These are phyloP conservation scores for Tylopilus sp. DNA, from an alignment of 768 basidiomycete species.

Conservation along the genomic window DNA sequence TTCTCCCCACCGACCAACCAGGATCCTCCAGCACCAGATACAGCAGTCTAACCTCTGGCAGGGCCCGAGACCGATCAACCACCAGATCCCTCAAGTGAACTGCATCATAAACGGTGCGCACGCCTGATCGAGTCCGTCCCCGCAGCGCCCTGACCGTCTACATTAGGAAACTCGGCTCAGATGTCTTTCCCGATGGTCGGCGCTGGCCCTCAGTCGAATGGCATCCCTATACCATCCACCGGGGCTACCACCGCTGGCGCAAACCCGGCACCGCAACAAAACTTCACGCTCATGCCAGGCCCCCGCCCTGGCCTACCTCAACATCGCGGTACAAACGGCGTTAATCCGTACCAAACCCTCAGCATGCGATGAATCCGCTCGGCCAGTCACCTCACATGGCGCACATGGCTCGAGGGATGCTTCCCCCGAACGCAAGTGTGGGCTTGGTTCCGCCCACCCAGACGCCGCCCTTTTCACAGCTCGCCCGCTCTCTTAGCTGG, in stretches of 20 bases:
- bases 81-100: constrained; percentile 26
- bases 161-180: no score
- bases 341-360: constrained; percentile 41
- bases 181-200: no score
- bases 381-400: no score
- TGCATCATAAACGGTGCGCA: no score
- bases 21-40: no score
- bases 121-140: no score
- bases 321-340: constrained; percentile 44
- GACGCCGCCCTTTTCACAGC: no score
- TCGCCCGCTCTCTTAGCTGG: constrained; percentile 58
- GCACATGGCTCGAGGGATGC: no score
- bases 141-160: no score
- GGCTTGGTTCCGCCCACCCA: constrained; percentile 35
- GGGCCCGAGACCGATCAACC: constrained; percentile 20
- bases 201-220: no score
- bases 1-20: no score
- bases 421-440: constrained; percentile 37
- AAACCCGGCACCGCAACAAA: constrained; percentile 32
- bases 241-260: constrained; percentile 26
- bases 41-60: constrained; percentile 34
- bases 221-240: no score
- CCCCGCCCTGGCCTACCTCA: constrained; percentile 33
- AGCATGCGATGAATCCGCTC: constrained; percentile 48
- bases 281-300: constrained; percentile 33